A percentile compares a stretch with the other conserved stretches of the same genome.
phyloP scores from a whole-genome alignment of 441 rosid species.

The Mallotus japonicus region DNA sequence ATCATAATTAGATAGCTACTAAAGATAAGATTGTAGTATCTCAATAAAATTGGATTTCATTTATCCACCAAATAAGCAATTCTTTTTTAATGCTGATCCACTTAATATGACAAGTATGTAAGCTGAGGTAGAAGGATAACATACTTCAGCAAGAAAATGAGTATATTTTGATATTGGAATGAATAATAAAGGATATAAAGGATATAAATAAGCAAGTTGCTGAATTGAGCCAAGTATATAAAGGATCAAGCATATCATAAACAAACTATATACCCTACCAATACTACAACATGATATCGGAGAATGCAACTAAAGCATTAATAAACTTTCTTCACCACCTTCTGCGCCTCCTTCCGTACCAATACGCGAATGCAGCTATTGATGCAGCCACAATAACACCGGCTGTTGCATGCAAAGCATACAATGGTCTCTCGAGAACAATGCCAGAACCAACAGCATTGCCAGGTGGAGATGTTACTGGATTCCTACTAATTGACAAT shows the following conservation, averaged over 20 bases:
- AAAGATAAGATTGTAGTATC: too few relatives aligned
- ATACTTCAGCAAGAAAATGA: background rate
- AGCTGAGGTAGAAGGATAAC: background rate
- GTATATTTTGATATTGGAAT: background rate
- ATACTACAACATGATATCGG: slow-evolving; percentile 24
- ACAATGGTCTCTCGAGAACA: slow-evolving; percentile 47
- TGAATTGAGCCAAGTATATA: background rate
- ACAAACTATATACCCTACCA: slow-evolving; percentile 18
- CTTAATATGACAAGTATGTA: background rate
- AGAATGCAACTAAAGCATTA: background rate
- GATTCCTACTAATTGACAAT: slow-evolving; percentile 41
- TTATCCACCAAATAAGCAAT: background rate
- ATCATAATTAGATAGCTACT: too few relatives aligned
- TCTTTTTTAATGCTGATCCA: background rate
- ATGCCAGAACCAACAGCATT: slow-evolving; percentile 31
- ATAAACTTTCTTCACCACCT: slow-evolving; percentile 56
- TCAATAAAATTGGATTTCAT: too few relatives aligned
- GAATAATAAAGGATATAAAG: background rate
- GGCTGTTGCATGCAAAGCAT: slow-evolving; percentile 65
- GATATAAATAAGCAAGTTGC: background rate
- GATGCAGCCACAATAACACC: slow-evolving; percentile 78
- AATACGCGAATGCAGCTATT: slow-evolving; percentile 76
- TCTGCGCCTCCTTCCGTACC: slow-evolving; percentile 84
- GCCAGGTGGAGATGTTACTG: slow-evolving; percentile 21
- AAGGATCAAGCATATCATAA: background rate